Evolutionary conservation across 306 rosid species (phyloP), one percentile per base, ranked within the genome.

Genomic region (Gillenia trifoliata): DNA sequence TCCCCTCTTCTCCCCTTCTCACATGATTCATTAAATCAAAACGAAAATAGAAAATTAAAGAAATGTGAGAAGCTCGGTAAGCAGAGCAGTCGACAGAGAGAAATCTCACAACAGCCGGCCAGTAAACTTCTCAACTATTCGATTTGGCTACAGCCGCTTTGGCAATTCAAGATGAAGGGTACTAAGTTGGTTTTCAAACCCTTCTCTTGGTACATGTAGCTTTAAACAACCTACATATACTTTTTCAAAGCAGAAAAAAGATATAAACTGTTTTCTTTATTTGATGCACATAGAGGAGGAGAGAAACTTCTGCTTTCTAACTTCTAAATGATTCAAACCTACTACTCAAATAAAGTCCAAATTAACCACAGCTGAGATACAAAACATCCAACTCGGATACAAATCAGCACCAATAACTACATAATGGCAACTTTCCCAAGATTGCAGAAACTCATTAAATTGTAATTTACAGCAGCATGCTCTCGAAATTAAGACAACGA

Each of bases 161-260:
- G 95, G 92, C 95, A 87, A 84, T 77, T 90, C 98, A 93, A 88
- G 98, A 86, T 75, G 26, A 81, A 83, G 86, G 90, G 89, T 52
- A 92, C 43, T 36, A 54, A 8, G 5, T 57, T 57, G 28, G 23
- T 28, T 62, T 72, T 29, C 9, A 59, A 64, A 78, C 95, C 95
- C 91, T 86, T 71, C 73, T 47, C 98, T 90, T 84, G 92, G 97
- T 89, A 89, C 93, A 90, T 93, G 83, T 64, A 90, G 90, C 95
- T 23, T 22, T 6, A 13, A 15, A 36, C 4, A 56, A 33, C 33
- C 8, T 4, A 23, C 64, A 40, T 55, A 20, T 36, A 4, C 43
- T 20, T 34, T 52, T n/a, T 29, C 9, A 31, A 31, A 70, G 20
- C 28, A 11, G 4, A 71, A 36, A 25, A 16, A 20, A 1, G 3